A percentile compares a stretch with the other conserved stretches of the same genome.
Evolutionary conservation across 257 asterid species (phyloP).

Genomic region (Galeopsis tetrahit): DNA sequence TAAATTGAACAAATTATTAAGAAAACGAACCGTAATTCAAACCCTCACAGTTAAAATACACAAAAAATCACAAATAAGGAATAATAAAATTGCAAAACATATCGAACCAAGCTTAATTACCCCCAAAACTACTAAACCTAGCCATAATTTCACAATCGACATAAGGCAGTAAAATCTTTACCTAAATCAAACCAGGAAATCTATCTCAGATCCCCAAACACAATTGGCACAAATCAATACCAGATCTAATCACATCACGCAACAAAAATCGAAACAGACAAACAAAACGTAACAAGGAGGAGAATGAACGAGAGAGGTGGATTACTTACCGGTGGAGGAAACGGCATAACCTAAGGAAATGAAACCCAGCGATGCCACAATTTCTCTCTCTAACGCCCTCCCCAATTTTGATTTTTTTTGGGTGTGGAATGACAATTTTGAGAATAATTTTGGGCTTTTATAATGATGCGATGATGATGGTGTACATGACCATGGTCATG

Average conservation of each 20-base stretch:
- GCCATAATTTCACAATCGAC: neutral
- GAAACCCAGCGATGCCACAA: conserved; percentile 56
- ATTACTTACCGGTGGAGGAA: conserved; percentile 48
- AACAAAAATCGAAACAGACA: neutral
- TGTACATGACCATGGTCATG: conserved; percentile 23
- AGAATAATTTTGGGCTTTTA: conserved; percentile 21
- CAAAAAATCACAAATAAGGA: neutral
- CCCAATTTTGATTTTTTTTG: conserved; percentile 30
- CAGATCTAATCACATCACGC: conserved; percentile 39
- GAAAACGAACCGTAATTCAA: neutral
- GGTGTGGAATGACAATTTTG: conserved; percentile 21
- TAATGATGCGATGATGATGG: conserved; percentile 30
- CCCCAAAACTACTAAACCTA: neutral
- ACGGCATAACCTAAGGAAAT: conserved; percentile 59
- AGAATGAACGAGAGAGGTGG: neutral
- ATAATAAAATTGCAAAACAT: neutral
- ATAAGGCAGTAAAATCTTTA: conserved; percentile 21
- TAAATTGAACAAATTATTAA: neutral
- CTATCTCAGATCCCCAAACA: conserved; percentile 31
- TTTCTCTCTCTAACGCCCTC: conserved; percentile 43
- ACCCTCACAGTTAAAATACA: neutral
- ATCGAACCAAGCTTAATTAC: neutral
- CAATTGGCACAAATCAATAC: conserved; percentile 11
- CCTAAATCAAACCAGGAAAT: conserved; percentile 22
- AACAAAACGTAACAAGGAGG: neutral